Percentiles rank a stretch among this genome's conserved stretches.
These are phyloP conservation scores for Xerocomus potaroensis DNA, from an alignment of 768 basidiomycete species.

Conservation along the genomic window DNA sequence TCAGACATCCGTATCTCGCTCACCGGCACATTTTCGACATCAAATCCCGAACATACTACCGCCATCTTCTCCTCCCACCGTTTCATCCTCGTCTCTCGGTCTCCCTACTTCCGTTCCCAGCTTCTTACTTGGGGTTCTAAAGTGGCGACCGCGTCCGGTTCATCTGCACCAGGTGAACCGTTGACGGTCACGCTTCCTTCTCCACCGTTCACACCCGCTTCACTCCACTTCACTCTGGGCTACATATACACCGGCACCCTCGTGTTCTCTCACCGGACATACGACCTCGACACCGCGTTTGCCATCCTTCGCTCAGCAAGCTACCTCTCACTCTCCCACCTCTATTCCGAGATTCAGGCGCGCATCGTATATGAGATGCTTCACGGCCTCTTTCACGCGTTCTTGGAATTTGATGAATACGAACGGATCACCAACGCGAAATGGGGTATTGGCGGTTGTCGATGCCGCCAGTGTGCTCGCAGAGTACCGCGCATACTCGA, in stretches of 20 bases:
- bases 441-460: constrained; percentile 82
- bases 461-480: constrained; percentile 78
- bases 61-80: constrained; percentile 90
- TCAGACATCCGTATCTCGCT: constrained; percentile 86
- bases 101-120: constrained; percentile 79
- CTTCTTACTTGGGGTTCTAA: constrained; percentile 64
- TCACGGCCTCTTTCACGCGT: constrained; percentile 85
- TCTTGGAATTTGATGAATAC: constrained; percentile 74
- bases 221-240: constrained; percentile 89
- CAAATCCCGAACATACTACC: constrained; percentile 63
- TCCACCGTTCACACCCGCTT: constrained; percentile 92
- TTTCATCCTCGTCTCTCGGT: constrained; percentile 87
- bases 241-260: constrained; percentile 96
- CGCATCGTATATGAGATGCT: constrained; percentile 85
- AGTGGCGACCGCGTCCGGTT: constrained; percentile 26
- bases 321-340: constrained; percentile 70
- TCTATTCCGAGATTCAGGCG: constrained; percentile 77
- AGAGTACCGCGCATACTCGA: constrained; percentile 80
- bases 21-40: constrained; percentile 60
- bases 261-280: constrained; percentile 86
- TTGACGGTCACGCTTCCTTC: constrained; percentile 72
- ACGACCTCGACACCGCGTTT: constrained; percentile 90
- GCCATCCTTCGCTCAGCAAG: constrained; percentile 79
- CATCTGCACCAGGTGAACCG: constrained; percentile 36
- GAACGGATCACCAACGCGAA: constrained; percentile 67